phyloP scores from a whole-genome alignment of 1,139 yeast species.

The Diutina rugosa region DNA sequence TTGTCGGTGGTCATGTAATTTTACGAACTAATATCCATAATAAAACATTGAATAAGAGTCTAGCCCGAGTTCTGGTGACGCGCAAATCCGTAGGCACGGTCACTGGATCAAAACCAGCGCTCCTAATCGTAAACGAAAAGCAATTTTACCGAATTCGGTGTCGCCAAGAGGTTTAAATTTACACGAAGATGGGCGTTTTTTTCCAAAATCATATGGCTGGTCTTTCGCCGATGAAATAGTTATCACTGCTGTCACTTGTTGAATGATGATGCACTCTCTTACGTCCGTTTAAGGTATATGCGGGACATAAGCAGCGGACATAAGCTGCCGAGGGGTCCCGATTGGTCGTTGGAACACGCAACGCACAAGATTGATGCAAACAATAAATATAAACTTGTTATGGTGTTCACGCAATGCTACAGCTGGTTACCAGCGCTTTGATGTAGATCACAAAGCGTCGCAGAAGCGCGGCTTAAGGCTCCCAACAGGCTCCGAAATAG shows the following conservation, averaged over 20 bases:
- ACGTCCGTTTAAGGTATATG: not conserved
- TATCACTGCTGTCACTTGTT: not conserved
- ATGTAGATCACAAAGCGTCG: not conserved
- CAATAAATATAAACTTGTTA: not conserved
- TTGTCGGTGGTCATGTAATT: constrained; percentile 1
- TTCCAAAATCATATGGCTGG: not conserved
- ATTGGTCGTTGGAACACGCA: not conserved
- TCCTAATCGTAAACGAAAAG: not conserved
- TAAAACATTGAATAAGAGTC: not conserved
- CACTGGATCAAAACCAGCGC: not conserved
- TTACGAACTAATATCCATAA: not conserved
- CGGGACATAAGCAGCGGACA: not conserved
- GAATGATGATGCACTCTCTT: not conserved
- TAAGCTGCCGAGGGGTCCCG: not conserved
- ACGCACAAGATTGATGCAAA: not conserved
- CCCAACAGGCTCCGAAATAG: no score
- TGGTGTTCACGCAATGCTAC: not conserved
- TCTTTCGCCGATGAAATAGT: no score
- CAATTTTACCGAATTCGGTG: not conserved
- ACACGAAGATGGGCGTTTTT: not conserved
- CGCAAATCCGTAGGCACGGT: not conserved
- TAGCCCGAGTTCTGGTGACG: not conserved
- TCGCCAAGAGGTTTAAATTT: not conserved
- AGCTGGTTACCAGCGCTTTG: not conserved
- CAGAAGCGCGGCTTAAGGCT: not conserved